These are phyloP conservation scores for Golovinomyces cichoracearum DNA, from an alignment of 2,329 filamentous ascomycete species.

Conservation along the genomic window DNA sequence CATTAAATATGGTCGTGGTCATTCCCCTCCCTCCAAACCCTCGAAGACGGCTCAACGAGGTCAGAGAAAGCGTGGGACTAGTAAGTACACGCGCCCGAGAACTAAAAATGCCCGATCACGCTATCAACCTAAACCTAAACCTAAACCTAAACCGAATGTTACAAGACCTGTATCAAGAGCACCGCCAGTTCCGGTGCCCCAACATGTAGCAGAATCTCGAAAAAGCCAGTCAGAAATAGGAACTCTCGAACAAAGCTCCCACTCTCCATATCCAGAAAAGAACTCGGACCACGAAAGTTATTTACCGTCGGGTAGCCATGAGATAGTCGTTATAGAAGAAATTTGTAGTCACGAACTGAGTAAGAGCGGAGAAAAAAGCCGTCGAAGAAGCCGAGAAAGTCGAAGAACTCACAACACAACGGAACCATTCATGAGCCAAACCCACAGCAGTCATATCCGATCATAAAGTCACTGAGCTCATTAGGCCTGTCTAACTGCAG, in stretches of 20 bases:
- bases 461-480: not conserved
- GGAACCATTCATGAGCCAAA: not conserved
- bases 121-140: not conserved
- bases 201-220: not conserved
- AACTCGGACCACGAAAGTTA: not conserved
- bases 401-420: not conserved
- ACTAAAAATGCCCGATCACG: not conserved
- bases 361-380: not conserved
- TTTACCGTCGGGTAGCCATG: conserved; percentile 8
- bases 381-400: not conserved
- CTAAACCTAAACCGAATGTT: no score
- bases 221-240: not conserved
- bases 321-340: conserved; percentile 16
- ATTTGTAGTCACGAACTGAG: conserved; percentile 11
- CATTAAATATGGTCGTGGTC: not conserved
- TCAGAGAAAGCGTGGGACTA: not conserved
- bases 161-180: no score
- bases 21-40: not conserved
- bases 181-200: not conserved
- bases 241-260: not conserved
- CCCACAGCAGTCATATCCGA: not conserved
- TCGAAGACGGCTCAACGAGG: not conserved
- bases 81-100: not conserved
- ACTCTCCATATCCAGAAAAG: not conserved
- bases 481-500: no score